A percentile compares a stretch with the other conserved stretches of the same genome.
Evolutionary conservation across 1,284 basidiomycete species (phyloP).

Genomic region (Leccinum fallax): DNA sequence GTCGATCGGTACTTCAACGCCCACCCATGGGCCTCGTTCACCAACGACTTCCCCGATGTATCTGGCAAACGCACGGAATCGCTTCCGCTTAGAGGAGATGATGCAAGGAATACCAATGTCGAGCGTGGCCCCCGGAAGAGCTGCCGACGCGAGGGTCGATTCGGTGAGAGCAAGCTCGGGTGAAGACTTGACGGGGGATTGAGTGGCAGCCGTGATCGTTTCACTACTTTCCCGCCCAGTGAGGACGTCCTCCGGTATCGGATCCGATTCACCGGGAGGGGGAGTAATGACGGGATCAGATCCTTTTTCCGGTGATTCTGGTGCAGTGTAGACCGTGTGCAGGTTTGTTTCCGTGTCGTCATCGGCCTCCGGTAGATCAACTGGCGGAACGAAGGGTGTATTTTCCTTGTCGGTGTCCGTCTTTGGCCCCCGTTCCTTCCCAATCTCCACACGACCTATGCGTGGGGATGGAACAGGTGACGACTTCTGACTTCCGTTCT

Average conservation of each 20-base stretch:
- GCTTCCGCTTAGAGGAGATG: slow-evolving; percentile 77
- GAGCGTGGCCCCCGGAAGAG: slow-evolving; percentile 47
- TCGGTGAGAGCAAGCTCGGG: no score
- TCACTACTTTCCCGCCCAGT: no score
- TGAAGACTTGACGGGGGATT: no score
- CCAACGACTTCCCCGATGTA: slow-evolving; percentile 87
- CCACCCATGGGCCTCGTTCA: slow-evolving; percentile 86
- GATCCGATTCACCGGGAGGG: background rate
- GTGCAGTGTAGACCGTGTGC: slow-evolving; percentile 25
- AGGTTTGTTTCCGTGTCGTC: slow-evolving; percentile 30
- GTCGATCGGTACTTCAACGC: slow-evolving; percentile 82
- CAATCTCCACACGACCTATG: slow-evolving; percentile 19
- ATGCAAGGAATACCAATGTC: slow-evolving; percentile 88
- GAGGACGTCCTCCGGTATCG: background rate
- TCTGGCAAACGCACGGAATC: slow-evolving; percentile 84
- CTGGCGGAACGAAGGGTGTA: slow-evolving; percentile 5
- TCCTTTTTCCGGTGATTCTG: slow-evolving; percentile 12
- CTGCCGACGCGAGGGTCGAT: no score
- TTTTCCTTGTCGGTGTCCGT: slow-evolving; percentile 23
- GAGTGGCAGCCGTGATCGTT: no score
- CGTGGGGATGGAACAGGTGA: slow-evolving; percentile 24
- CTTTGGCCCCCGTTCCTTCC: slow-evolving; percentile 20
- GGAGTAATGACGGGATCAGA: slow-evolving; percentile 11
- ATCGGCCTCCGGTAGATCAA: slow-evolving; percentile 8
- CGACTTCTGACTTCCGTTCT: slow-evolving; percentile 19